Evolutionary conservation across 352 stramenopile species (phyloP), one percentile per base, ranked within the genome.

Genomic region (Phytophthora parvispora): DNA sequence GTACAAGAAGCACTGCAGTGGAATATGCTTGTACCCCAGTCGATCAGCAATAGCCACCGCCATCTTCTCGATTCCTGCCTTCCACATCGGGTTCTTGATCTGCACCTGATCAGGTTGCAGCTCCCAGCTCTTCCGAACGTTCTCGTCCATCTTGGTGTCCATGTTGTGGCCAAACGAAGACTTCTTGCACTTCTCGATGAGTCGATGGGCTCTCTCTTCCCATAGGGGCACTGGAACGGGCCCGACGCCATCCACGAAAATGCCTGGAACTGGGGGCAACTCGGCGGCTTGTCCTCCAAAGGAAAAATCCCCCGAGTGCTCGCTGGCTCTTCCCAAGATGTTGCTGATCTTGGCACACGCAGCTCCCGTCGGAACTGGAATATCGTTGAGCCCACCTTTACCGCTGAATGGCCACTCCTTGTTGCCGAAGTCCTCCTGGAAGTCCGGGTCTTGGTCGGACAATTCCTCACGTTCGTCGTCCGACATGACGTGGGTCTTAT

Each of bases 41-140:
- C 29, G 60, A 8, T 61, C 16, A 18, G 40, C 61, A 40, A 61
- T 59, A 6, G 31, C 15, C 13, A 32, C 25, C 25, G 51, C 32
- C 32, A 71, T 36, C 22, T 50, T 45, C 6, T 65, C 52, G 8
- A 71, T 49, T 1, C 60, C 38, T 24, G 4, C 12, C 4, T 65
- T 16, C 64, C 64, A 71, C 16, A 50, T 9, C 4, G 54, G 54
- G 25, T 66, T 71, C 22, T 54, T 40, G 7, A 66, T 2, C 15
- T 59, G 27, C 25, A 66, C 48, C 20, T 57, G 55, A 27, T 58
- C 31, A 10, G 51, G 29, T 31, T 40, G 29, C 25, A 58, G 9
- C 25, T 69, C 29, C 52, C 61, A 62, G 25, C 61, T 69, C 29
- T 69, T 69, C n/a, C 51, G 52, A 18, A 69, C 61, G 12, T 56